Evolutionary conservation across 176 grass and related monocot genomes (phyloP).

Genomic region (Carex scoparia): DNA sequence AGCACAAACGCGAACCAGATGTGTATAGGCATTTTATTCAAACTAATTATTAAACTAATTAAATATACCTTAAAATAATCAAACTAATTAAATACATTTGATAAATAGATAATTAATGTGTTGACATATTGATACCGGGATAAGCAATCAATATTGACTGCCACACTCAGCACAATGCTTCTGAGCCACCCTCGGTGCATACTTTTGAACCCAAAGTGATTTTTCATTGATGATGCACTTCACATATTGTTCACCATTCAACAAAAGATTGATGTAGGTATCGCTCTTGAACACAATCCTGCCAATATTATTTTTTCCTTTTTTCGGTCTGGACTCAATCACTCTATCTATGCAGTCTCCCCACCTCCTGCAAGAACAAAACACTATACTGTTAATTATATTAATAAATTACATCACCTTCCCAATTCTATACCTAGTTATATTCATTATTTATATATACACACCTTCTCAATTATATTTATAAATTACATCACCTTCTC

Average conservation of each 20-base stretch:
- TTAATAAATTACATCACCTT: not conserved
- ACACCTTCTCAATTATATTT: no score
- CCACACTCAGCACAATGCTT: constrained; percentile 14
- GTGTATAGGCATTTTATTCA: not conserved
- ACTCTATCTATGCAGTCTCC: constrained; percentile 43
- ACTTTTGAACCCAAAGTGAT: constrained; percentile 55
- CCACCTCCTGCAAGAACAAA: constrained; percentile 37
- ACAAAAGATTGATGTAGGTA: constrained; percentile 19
- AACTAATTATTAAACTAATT: not conserved
- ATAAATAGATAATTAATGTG: not conserved
- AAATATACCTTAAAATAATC: not conserved
- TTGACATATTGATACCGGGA: not conserved
- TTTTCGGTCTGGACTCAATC: no score
- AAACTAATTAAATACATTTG: not conserved
- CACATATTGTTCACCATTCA: constrained; percentile 34
- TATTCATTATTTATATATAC: no score
- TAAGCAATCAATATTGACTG: not conserved
- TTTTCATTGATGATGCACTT: constrained; percentile 54
- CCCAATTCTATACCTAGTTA: not conserved
- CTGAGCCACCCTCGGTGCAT: constrained; percentile 27
- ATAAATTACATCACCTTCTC: no score
- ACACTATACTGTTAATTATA: not conserved
- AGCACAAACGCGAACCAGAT: not conserved
- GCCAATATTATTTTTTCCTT: not conserved
- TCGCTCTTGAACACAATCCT: constrained; percentile 39